Conservation (phyloP, 148 eudicot species). For the Spergularia bocconei region DNA sequence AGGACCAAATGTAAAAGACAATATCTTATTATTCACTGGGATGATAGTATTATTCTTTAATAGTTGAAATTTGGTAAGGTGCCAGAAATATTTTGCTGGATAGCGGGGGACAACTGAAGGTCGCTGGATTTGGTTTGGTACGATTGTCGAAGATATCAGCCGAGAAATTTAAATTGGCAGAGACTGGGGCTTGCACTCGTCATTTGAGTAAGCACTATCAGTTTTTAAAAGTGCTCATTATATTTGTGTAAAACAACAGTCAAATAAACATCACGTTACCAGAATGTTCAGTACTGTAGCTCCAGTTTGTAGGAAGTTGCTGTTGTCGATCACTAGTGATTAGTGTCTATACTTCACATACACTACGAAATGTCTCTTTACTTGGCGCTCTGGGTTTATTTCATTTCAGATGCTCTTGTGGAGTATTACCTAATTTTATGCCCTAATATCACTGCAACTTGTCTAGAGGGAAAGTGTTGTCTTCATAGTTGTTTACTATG, state of each 20-base stretch:
- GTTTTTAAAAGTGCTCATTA: neutral
- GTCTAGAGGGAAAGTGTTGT: too few species aligned
- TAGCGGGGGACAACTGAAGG: constrained; percentile 78
- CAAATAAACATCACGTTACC: too few species aligned
- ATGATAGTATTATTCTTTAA: constrained; percentile 44
- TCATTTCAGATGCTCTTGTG: too few species aligned
- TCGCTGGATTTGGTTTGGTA: constrained; percentile 87
- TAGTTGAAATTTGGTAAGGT: constrained; percentile 86
- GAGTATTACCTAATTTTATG: too few species aligned
- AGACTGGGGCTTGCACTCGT: constrained; percentile 48
- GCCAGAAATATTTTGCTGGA: constrained; percentile 99
- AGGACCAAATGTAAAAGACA: constrained; percentile 54
- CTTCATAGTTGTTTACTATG: too few species aligned
- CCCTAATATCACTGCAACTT: too few species aligned
- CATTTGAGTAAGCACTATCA: constrained; percentile 54
- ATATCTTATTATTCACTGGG: constrained; percentile 10
- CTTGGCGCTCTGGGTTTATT: too few species aligned
- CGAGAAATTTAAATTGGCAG: constrained; percentile 63
- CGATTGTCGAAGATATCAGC: constrained; percentile 67
- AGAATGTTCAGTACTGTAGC: neutral
- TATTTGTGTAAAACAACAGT: neutral
- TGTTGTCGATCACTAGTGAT: too few species aligned
- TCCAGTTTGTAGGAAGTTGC: neutral
- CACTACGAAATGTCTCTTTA: too few species aligned
- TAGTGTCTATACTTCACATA: too few species aligned